These are phyloP conservation scores for Durotheca rogersii DNA, from an alignment of 495 filamentous ascomycete genomes.

Conservation along the genomic window DNA sequence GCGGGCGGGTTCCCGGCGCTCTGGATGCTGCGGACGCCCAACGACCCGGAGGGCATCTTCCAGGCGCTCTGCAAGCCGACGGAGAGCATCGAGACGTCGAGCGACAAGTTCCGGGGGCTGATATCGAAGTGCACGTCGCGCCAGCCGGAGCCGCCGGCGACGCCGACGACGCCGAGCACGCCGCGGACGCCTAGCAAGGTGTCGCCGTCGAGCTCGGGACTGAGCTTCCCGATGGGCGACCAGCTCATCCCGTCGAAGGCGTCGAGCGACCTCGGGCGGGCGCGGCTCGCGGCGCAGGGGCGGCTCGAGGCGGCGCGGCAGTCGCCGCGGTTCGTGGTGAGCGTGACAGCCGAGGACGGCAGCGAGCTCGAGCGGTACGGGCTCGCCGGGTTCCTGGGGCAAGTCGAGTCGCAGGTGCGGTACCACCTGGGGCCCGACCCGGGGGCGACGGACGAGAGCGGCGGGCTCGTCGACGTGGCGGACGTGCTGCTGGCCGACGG, in stretches of 20 bases:
- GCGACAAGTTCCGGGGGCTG: constrained; percentile 42
- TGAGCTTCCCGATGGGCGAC: constrained; percentile 31
- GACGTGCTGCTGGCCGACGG: constrained; percentile 51
- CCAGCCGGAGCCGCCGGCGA: constrained; percentile 26
- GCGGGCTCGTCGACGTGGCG: constrained; percentile 54
- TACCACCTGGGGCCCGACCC: constrained; percentile 61
- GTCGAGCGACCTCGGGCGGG: constrained; percentile 49
- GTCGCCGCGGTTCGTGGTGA: constrained; percentile 51
- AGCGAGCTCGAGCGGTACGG: constrained; percentile 45
- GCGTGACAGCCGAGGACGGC: constrained; percentile 57
- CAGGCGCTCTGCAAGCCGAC: constrained; percentile 67
- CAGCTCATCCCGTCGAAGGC: constrained; percentile 36
- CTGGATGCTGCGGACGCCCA: constrained; percentile 66
- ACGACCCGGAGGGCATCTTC: constrained; percentile 70
- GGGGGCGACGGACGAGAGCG: constrained; percentile 55
- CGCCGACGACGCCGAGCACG: constrained; percentile 30
- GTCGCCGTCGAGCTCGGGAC: constrained; percentile 24
- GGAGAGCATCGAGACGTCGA: constrained; percentile 37
- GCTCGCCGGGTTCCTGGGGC: constrained; percentile 60
- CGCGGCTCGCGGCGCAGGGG: constrained; percentile 57
- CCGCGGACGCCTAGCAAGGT: constrained; percentile 32
- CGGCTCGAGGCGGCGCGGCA: constrained; percentile 57
- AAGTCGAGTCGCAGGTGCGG: constrained; percentile 53
- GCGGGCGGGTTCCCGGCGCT: constrained; percentile 71
- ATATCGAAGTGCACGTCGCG: constrained; percentile 31